A percentile compares a stretch with the other conserved stretches of the same genome.
Conservation (phyloP, 164 flowering plant genomes). For the Platanus orientalis region DNA sequence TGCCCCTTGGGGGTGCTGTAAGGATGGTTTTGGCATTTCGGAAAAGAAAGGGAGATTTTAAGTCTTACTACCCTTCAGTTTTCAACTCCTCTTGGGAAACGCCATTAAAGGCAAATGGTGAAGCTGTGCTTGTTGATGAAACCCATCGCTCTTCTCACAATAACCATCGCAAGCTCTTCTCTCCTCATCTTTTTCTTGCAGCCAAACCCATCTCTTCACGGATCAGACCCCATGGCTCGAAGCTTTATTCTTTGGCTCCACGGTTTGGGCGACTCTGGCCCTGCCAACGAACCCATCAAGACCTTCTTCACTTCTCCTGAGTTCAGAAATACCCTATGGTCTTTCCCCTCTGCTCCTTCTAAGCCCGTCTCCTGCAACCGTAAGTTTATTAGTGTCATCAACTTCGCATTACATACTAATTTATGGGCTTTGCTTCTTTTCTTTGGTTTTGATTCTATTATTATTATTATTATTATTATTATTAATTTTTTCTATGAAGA, state of each 20-base stretch:
- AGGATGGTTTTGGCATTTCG: not conserved
- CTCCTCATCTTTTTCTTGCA: conserved; percentile 27
- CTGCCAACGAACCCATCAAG: conserved; percentile 31
- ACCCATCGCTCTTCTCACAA: conserved; percentile 24
- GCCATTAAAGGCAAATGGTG: not conserved
- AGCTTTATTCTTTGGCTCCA: conserved; percentile 84
- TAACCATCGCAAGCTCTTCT: conserved; percentile 28
- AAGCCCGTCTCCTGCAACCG: not conserved
- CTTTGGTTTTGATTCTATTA: not conserved
- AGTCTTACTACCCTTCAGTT: not conserved
- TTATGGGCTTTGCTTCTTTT: not conserved
- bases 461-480: not conserved
- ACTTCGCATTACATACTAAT: not conserved
- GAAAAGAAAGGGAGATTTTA: not conserved
- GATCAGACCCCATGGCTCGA: conserved; percentile 34
- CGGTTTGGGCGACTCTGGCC: conserved; percentile 73
- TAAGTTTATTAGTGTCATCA: not conserved
- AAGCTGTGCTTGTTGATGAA: conserved; percentile 3
- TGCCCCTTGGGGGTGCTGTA: too few species aligned
- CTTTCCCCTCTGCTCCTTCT: not conserved
- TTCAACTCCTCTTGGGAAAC: not conserved
- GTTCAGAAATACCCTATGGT: not conserved
- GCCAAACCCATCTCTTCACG: conserved; percentile 12
- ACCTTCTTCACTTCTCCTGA: not conserved
- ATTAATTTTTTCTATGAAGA: not conserved